Conservation (phyloP, 768 basidiomycete species). For the Tricholoma matsutake region DNA sequence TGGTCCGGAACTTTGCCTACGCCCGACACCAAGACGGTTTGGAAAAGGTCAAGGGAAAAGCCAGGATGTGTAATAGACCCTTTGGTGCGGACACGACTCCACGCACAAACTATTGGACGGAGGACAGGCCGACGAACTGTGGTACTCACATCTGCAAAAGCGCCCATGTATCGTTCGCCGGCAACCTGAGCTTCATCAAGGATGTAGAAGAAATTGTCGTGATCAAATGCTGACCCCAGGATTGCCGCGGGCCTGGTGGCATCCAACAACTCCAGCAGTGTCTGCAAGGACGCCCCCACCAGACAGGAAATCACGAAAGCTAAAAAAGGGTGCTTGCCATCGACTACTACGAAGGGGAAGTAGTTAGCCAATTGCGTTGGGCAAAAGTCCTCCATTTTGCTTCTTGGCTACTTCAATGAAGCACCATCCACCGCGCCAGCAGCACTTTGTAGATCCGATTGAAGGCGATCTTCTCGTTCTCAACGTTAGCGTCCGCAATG, state of each 20-base stretch:
- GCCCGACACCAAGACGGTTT: too few relatives aligned
- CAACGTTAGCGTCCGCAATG: neutral
- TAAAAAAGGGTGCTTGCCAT: neutral
- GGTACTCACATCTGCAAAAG: neutral
- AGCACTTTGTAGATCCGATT: neutral
- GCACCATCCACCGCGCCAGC: conserved; percentile 1
- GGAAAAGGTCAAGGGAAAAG: neutral
- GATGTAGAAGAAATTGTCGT: neutral
- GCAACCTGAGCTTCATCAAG: neutral
- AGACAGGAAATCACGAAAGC: neutral
- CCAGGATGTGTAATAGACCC: neutral
- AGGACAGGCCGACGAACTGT: neutral
- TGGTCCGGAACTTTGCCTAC: neutral
- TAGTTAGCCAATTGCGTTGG: neutral
- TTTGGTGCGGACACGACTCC: neutral
- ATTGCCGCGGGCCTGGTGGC: neutral
- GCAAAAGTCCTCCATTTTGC: neutral
- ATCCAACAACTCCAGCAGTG: neutral
- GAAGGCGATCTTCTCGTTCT: neutral
- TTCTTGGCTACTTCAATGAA: neutral
- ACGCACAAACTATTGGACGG: neutral
- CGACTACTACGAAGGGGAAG: neutral
- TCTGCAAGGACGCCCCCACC: neutral
- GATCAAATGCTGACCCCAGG: neutral
- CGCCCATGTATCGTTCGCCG: neutral